Conservation (phyloP, 345 rosid species). For the Punica granatum region DNA sequence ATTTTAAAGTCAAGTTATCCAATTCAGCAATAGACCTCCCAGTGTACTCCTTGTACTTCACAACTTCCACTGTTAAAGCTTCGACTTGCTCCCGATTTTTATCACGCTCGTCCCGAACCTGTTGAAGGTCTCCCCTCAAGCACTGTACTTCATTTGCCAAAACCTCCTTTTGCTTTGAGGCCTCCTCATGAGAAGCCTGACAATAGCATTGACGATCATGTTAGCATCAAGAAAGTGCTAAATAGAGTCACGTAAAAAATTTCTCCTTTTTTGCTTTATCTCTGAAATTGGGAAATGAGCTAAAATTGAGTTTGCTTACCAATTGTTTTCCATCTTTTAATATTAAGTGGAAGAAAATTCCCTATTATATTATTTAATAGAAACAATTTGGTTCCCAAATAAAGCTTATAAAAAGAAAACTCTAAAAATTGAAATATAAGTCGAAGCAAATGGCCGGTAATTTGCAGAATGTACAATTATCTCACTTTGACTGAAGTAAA, state of each 20-base stretch:
- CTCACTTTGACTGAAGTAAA: conserved; percentile 64
- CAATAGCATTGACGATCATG: background rate
- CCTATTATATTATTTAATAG: too few species aligned
- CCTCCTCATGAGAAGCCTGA: conserved; percentile 77
- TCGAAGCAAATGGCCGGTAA: background rate
- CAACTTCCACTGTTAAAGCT: conserved; percentile 40
- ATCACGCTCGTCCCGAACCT: conserved; percentile 64
- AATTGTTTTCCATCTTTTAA: background rate
- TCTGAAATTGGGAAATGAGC: background rate
- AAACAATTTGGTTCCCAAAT: background rate
- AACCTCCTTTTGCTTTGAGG: conserved; percentile 55
- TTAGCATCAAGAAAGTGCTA: background rate
- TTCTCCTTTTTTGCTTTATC: background rate
- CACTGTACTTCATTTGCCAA: conserved; percentile 57
- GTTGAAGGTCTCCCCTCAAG: conserved; percentile 61
- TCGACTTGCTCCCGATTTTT: conserved; percentile 42
- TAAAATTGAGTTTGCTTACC: background rate
- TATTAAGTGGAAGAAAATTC: background rate
- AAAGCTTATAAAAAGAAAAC: background rate
- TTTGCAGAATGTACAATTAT: background rate
- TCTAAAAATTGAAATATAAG: background rate
- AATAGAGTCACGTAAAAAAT: background rate
- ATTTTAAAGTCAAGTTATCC: conserved; percentile 37
- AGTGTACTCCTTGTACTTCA: conserved; percentile 50
- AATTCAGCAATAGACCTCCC: conserved; percentile 18